A percentile compares a stretch with the other conserved stretches of the same genome.
Evolutionary conservation across 345 rosid genomes (phyloP).

Genomic region (Hibiscus syriacus): DNA sequence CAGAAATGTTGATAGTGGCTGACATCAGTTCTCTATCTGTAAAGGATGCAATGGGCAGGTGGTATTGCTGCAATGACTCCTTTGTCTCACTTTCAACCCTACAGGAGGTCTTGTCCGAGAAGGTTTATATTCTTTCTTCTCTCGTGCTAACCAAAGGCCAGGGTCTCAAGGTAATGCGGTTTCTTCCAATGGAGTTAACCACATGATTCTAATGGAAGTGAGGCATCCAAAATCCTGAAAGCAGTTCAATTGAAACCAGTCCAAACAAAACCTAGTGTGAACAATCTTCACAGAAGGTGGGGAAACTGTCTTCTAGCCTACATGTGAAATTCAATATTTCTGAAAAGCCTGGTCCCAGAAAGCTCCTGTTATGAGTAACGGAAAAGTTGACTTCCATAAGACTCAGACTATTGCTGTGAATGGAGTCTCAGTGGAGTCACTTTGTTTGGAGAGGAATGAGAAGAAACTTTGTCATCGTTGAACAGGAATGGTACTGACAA

Average conservation of each 20-base stretch:
- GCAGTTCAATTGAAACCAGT: conserved; percentile 29
- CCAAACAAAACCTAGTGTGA: conserved; percentile 30
- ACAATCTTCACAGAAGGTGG: conserved; percentile 36
- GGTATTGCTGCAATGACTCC: conserved; percentile 96
- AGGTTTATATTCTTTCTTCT: conserved; percentile 84
- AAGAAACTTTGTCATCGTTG: conserved; percentile 21
- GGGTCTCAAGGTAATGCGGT: conserved; percentile 26
- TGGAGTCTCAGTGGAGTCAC: conserved; percentile 25
- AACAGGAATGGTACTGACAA: conserved; percentile 28
- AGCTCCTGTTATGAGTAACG: conserved; percentile 33
- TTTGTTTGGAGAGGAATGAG: conserved; percentile 31
- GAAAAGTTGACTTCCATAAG: conserved; percentile 40
- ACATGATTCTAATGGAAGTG: conserved; percentile 42
- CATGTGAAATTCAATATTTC: conserved; percentile 48
- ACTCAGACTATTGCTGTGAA: conserved; percentile 30
- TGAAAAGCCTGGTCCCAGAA: conserved; percentile 48
- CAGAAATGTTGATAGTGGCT: conserved; percentile 12
- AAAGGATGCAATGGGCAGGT: conserved; percentile 80
- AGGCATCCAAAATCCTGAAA: conserved; percentile 32
- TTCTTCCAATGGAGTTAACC: conserved; percentile 50
- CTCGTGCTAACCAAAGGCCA: conserved; percentile 67
- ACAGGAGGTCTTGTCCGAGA: conserved; percentile 89
- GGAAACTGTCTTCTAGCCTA: conserved; percentile 45
- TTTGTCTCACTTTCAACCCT: conserved; percentile 60
- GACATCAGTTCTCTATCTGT: conserved; percentile 16